Evolutionary conservation across 495 filamentous ascomycete genomes (phyloP).

Genomic region (Parachaetomium inaequale): DNA sequence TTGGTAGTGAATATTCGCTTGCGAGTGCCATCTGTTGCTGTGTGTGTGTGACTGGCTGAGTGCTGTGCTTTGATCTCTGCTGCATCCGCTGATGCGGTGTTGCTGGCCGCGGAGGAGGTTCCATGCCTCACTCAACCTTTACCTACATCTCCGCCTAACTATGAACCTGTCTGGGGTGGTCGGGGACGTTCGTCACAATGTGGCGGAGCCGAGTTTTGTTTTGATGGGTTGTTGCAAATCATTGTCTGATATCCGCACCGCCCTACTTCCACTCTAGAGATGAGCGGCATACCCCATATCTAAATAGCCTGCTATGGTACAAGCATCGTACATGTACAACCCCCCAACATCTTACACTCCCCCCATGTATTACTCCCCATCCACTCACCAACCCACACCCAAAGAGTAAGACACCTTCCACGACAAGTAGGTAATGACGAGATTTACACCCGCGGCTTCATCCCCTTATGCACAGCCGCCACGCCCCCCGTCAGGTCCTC

Average conservation of each 20-base stretch:
- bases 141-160: too few relatives aligned
- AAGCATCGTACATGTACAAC: not conserved
- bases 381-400: too few relatives aligned
- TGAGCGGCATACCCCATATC: not conserved
- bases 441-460: slow-evolving; percentile 68
- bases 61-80: not conserved
- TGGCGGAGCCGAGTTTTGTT: not conserved
- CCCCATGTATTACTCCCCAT: not conserved
- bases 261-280: not conserved
- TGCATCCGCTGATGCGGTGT: too few relatives aligned
- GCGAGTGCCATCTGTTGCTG: not conserved
- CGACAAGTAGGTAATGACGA: too few relatives aligned
- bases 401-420: not conserved
- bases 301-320: not conserved
- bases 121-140: too few relatives aligned
- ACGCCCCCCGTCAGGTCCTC: slow-evolving; percentile 89
- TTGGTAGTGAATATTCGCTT: slow-evolving; percentile 6
- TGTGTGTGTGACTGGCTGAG: not conserved
- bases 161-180: too few relatives aligned
- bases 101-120: too few relatives aligned
- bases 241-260: not conserved
- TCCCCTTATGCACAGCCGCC: slow-evolving; percentile 92
- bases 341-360: too few relatives aligned
- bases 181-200: too few relatives aligned
- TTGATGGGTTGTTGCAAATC: not conserved